Evolutionary conservation across 371 early-diverging fungal genomes (phyloP), one percentile per base, ranked within the genome.

Genomic region (Phascolomyces articulosus): DNA sequence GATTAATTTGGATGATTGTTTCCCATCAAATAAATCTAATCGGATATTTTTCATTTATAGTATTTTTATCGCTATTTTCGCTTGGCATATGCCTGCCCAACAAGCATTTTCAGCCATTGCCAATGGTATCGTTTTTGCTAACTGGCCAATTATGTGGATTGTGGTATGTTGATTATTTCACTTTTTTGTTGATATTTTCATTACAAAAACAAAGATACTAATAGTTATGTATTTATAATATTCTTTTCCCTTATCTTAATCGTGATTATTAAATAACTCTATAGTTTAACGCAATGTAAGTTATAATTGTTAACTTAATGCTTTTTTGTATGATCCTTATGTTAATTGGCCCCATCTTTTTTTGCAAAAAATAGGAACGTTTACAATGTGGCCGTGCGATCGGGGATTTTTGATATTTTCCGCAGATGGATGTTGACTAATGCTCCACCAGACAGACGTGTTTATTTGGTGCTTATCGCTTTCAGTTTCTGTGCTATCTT

Each of bases 101-200:
- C 70, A 76, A 41, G 68, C 70, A 3, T 83, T 83, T 63, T 67
- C 74, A 53, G 64, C 74, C 0, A 72, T 83, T 49, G 80, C 69
- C 16, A 75, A 74, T 34, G 83, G 83, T 13, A 68, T 83, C 1
- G 75, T 78, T 1, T 83, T 76, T 68, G 82, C 82, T 2, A 77
- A 82, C 38, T 83, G 83, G 83, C 83, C 83, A 0, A 80, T 83
- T 63, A 83, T 83, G 83, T 83, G 83, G 83, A 83, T 83, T 31
- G 83, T 83, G 1, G n/a, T n/a, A n/a, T n/a, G n/a, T n/a, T n/a
- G n/a, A n/a, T n/a, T n/a, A n/a, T n/a, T n/a, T n/a, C n/a, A n/a
- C n/a, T n/a, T n/a, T n/a, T n/a, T n/a, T n/a, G n/a, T n/a, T n/a
- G n/a, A n/a, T n/a, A n/a, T n/a, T n/a, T n/a, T n/a, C n/a, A n/a